Evolutionary conservation across 805 yeast genomes (phyloP).

Genomic region (Yamadazyma scolyti): DNA sequence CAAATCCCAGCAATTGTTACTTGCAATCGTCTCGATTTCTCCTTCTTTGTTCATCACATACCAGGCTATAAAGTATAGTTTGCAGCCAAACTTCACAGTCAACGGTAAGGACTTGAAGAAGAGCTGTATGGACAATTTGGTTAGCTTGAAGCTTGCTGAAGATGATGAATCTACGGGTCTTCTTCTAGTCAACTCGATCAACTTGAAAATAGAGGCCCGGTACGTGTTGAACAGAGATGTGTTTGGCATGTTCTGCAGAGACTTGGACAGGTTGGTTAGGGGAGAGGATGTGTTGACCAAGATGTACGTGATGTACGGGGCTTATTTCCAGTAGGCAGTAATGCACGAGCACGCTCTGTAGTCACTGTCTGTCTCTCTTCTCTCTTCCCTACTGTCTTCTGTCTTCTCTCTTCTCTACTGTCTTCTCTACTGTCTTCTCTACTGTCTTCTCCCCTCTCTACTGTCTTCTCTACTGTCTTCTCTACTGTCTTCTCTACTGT

Average conservation of each 20-base stretch:
- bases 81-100: conserved; percentile 25
- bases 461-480: no score
- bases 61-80: conserved; percentile 39
- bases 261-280: conserved; percentile 8
- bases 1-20: conserved; percentile 90
- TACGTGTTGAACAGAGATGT: conserved; percentile 7
- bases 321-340: conserved; percentile 7
- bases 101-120: conserved; percentile 30
- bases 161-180: conserved; percentile 10
- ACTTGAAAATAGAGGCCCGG: conserved; percentile 12
- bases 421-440: no score
- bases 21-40: conserved; percentile 84
- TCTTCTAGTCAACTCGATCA: conserved; percentile 14
- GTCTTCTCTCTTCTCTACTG: no score
- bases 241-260: conserved; percentile 8
- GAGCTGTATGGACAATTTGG: conserved; percentile 53
- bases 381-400: no score
- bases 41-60: conserved; percentile 67
- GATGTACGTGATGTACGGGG: conserved; percentile 8
- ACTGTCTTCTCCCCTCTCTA: no score
- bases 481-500: no score
- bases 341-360: no score
- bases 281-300: conserved; percentile 10
- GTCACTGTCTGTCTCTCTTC: no score
- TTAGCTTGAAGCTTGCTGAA: conserved; percentile 33